Percentiles rank a stretch among this genome's conserved stretches.
These are phyloP conservation scores for Elsinoe arachidis DNA, from an alignment of 2,329 filamentous ascomycete species.

Conservation along the genomic window DNA sequence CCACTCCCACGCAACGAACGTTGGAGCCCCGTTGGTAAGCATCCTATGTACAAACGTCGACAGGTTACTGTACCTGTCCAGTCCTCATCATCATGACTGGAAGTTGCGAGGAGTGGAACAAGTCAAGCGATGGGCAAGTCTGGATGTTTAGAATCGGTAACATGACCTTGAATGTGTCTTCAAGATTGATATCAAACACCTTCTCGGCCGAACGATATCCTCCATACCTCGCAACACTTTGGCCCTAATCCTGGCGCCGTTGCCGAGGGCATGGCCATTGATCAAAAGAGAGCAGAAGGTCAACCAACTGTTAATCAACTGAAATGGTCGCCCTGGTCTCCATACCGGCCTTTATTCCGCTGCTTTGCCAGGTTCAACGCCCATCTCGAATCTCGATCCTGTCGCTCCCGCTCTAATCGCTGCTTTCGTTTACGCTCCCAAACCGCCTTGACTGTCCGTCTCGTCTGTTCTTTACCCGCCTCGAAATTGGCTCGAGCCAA, in stretches of 20 bases:
- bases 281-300: not conserved
- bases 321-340: conserved; percentile 54
- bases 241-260: not conserved
- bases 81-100: not conserved
- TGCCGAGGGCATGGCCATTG: conserved; percentile 3
- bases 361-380: conserved; percentile 40
- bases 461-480: conserved; percentile 71
- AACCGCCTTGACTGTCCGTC: conserved; percentile 71
- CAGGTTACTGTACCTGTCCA: not conserved
- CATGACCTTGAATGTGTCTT: too few relatives aligned
- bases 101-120: not conserved
- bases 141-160: not conserved
- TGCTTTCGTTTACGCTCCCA: conserved; percentile 81
- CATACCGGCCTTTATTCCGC: conserved; percentile 48
- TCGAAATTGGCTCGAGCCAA: conserved; percentile 80
- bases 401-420: conserved; percentile 46
- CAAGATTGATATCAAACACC: too few relatives aligned
- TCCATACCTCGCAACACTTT: not conserved
- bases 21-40: conserved; percentile 6
- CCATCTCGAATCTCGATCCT: conserved; percentile 30
- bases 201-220: too few relatives aligned
- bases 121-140: not conserved
- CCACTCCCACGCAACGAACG: conserved; percentile 11
- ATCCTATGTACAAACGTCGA: conserved; percentile 12
- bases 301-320: conserved; percentile 36